These are phyloP conservation scores for Aspergillus tamarii DNA, from an alignment of 2,329 filamentous ascomycete genomes.

Conservation along the genomic window DNA sequence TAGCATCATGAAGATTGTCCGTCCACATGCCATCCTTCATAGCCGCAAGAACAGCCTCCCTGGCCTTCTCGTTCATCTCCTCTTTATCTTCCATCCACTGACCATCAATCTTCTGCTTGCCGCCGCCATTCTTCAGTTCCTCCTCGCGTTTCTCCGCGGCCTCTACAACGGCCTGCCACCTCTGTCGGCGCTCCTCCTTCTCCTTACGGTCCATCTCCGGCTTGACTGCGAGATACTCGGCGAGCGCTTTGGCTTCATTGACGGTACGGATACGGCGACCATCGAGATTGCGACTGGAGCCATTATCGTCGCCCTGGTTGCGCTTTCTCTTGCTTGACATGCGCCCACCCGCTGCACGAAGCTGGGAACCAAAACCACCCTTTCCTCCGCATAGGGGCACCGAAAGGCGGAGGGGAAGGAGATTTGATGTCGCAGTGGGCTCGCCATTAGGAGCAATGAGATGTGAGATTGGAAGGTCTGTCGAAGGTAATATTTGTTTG, in stretches of 20 bases:
- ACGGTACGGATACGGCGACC: slow-evolving; percentile 88
- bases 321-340: slow-evolving; percentile 96
- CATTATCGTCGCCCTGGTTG: slow-evolving; percentile 79
- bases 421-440: slow-evolving; percentile 58
- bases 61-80: slow-evolving; percentile 80
- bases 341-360: slow-evolving; percentile 93
- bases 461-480: slow-evolving; percentile 62
- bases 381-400: slow-evolving; percentile 87
- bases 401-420: slow-evolving; percentile 81
- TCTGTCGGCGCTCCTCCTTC: slow-evolving; percentile 76
- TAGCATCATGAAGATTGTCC: slow-evolving; percentile 44
- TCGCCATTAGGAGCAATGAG: slow-evolving; percentile 52
- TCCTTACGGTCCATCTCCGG: slow-evolving; percentile 97
- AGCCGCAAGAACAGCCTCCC: slow-evolving; percentile 74
- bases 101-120: slow-evolving; percentile 70
- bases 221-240: slow-evolving; percentile 92
- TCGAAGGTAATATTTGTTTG: slow-evolving; percentile 62
- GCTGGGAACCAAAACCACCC: slow-evolving; percentile 95
- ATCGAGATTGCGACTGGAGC: slow-evolving; percentile 89
- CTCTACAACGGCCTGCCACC: slow-evolving; percentile 89
- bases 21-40: slow-evolving; percentile 63
- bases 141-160: slow-evolving; percentile 80
- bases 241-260: slow-evolving; percentile 90
- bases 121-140: slow-evolving; percentile 76
- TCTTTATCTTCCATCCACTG: slow-evolving; percentile 97